These are phyloP conservation scores for Xerocomellus dryophilus DNA, from an alignment of 768 basidiomycete genomes.

Conservation along the genomic window DNA sequence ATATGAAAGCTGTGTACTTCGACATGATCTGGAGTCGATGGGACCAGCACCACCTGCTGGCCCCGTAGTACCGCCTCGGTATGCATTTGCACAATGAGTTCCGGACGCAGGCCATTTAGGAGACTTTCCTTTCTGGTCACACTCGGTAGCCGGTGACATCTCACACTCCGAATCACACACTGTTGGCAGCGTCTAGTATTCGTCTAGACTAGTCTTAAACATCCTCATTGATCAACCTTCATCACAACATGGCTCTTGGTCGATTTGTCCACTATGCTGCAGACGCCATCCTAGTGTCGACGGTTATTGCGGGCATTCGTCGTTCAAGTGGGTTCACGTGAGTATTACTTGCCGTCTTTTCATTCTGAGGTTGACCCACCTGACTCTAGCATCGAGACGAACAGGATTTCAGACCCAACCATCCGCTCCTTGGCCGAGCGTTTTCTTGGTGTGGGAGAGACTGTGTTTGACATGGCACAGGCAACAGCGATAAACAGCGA, in stretches of 20 bases:
- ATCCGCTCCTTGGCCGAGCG: conserved; percentile 72
- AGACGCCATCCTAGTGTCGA: conserved; percentile 83
- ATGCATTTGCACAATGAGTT: conserved; percentile 11
- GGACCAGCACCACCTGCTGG: conserved; percentile 69
- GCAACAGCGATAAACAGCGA: conserved; percentile 81
- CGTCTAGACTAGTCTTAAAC: not conserved
- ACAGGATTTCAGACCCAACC: conserved; percentile 72
- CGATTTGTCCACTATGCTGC: conserved; percentile 77
- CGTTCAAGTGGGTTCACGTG: conserved; percentile 88
- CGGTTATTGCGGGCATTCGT: conserved; percentile 86
- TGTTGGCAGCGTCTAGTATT: not conserved
- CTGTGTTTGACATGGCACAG: conserved; percentile 82
- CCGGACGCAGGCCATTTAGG: not conserved
- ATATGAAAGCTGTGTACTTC: conserved; percentile 6
- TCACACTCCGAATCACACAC: too few relatives aligned
- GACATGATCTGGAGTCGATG: conserved; percentile 65
- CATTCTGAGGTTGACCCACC: not conserved
- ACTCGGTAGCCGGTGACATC: not conserved
- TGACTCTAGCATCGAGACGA: conserved; percentile 59
- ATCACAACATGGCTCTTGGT: conserved; percentile 53
- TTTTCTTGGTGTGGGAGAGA: conserved; percentile 85
- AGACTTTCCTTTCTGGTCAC: conserved; percentile 18
- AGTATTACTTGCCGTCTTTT: conserved; percentile 35
- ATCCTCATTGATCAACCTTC: not conserved
- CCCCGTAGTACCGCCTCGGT: conserved; percentile 54